Percentiles rank a stretch among this genome's conserved stretches.
Evolutionary conservation across 108 stramenopile genomes (phyloP).

Genomic region (Schizochytrium sp.): DNA sequence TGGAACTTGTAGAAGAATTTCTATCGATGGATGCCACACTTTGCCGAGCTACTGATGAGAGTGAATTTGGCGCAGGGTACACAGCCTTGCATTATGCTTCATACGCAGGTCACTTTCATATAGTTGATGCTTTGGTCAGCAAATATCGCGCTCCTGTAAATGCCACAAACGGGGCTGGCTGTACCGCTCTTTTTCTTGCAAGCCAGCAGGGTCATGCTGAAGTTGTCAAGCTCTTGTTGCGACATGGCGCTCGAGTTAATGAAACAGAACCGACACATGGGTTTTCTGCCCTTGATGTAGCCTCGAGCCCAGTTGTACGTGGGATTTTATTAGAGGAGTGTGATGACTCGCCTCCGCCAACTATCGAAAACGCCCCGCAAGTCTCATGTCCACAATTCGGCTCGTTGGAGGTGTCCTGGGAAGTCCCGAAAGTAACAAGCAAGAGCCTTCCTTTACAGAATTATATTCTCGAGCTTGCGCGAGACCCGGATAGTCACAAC

Average conservation of each 20-base stretch:
- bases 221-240: neutral
- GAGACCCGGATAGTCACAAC: neutral
- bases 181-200: slow-evolving; percentile 40
- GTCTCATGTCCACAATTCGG: slow-evolving; percentile 1
- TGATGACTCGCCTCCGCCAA: neutral
- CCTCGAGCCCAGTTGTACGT: neutral
- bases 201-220: slow-evolving; percentile 14
- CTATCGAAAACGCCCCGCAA: neutral
- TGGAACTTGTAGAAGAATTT: neutral
- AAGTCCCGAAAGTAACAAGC: neutral
- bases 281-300: slow-evolving; percentile 20
- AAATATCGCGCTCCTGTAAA: neutral
- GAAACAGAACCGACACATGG: neutral
- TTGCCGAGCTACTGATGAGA: neutral
- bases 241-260: slow-evolving; percentile 25
- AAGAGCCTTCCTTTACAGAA: slow-evolving; percentile 20
- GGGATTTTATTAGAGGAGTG: neutral
- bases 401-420: slow-evolving; percentile 23
- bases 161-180: slow-evolving; percentile 30
- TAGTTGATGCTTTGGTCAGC: neutral
- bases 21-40: neutral
- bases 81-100: slow-evolving; percentile 57
- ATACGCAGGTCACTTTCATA: slow-evolving; percentile 1
- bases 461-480: neutral
- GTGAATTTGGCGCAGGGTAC: slow-evolving; percentile 47